These are phyloP conservation scores for Crithidia fasciculata DNA, from an alignment of 208 protist species.

Conservation along the genomic window DNA sequence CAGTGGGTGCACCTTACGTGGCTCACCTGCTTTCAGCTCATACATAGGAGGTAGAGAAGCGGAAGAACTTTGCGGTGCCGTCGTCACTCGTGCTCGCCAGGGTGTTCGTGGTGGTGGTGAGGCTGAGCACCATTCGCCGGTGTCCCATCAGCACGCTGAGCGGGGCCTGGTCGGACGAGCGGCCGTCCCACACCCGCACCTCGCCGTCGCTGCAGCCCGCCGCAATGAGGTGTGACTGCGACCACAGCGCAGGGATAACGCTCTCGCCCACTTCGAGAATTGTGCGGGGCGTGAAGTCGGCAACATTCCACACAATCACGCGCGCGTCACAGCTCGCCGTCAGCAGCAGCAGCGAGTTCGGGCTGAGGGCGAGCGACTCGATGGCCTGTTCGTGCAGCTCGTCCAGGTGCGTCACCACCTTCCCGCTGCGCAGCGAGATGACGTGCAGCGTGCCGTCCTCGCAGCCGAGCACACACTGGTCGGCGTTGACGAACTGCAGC, in stretches of 20 bases:
- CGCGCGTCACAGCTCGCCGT: constrained; percentile 83
- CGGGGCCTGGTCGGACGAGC: constrained; percentile 58
- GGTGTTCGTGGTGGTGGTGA: constrained; percentile 32
- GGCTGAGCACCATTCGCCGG: constrained; percentile 77
- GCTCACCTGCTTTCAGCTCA: background rate
- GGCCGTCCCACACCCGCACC: constrained; percentile 85
- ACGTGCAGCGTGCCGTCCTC: constrained; percentile 88
- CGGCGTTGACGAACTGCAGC: constrained; percentile 69
- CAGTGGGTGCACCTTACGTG: no score
- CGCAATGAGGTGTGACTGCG: constrained; percentile 42
- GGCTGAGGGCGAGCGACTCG: constrained; percentile 70
- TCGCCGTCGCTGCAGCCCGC: constrained; percentile 85
- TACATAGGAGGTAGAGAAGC: constrained; percentile 28
- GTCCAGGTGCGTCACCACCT: constrained; percentile 63
- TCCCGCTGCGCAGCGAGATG: constrained; percentile 68
- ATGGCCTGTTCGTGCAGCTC: constrained; percentile 86
- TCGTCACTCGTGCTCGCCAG: constrained; percentile 79
- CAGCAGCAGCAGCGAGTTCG: constrained; percentile 54
- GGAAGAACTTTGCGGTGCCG: constrained; percentile 68
- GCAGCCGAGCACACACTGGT: constrained; percentile 83
- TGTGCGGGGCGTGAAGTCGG: constrained; percentile 63
- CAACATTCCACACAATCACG: constrained; percentile 79
- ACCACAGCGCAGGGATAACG: constrained; percentile 81
- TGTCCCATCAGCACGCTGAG: constrained; percentile 69
- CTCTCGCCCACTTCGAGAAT: constrained; percentile 75